These are phyloP conservation scores for Lasiosphaeria hispida DNA, from an alignment of 495 filamentous ascomycete genomes.

Conservation along the genomic window DNA sequence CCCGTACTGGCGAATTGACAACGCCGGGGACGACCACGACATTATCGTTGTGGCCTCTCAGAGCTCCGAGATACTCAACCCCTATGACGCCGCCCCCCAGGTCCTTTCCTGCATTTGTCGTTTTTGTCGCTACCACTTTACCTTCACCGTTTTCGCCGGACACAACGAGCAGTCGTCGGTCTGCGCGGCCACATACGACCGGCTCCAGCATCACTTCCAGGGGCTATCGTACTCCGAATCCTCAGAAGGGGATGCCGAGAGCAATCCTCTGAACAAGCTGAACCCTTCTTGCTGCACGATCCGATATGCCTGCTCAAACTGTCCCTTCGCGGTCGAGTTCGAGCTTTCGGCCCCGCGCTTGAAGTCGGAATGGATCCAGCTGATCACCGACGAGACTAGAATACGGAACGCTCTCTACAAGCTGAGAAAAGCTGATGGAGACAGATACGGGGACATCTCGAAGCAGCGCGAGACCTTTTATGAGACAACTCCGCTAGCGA, in stretches of 20 bases:
- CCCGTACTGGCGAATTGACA: constrained; percentile 4
- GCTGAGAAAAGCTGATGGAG: constrained; percentile 55
- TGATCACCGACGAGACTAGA: constrained; percentile 56
- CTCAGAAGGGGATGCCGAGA: neutral
- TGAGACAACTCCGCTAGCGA: constrained; percentile 51
- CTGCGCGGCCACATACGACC: neutral
- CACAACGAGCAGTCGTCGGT: neutral
- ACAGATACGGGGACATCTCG: constrained; percentile 54
- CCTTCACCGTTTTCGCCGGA: constrained; percentile 21
- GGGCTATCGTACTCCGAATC: no score
- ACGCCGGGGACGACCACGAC: constrained; percentile 21
- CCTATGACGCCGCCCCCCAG: neutral
- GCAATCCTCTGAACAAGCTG: constrained; percentile 15
- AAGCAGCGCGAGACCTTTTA: constrained; percentile 32
- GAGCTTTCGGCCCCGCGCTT: constrained; percentile 55
- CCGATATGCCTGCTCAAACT: constrained; percentile 59
- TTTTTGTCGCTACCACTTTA: constrained; percentile 35
- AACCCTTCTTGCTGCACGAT: constrained; percentile 26
- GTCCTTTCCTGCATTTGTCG: constrained; percentile 30
- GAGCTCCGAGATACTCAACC: neutral
- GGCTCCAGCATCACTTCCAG: constrained; percentile 28
- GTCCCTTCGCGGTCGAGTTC: constrained; percentile 31
- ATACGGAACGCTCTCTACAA: constrained; percentile 52
- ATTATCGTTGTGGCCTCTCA: constrained; percentile 22
- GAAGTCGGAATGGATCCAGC: constrained; percentile 42